Percentiles rank a stretch among this genome's conserved stretches.
phyloP scores from a whole-genome alignment of 768 basidiomycete species.

The Cubamyces lactineus region DNA sequence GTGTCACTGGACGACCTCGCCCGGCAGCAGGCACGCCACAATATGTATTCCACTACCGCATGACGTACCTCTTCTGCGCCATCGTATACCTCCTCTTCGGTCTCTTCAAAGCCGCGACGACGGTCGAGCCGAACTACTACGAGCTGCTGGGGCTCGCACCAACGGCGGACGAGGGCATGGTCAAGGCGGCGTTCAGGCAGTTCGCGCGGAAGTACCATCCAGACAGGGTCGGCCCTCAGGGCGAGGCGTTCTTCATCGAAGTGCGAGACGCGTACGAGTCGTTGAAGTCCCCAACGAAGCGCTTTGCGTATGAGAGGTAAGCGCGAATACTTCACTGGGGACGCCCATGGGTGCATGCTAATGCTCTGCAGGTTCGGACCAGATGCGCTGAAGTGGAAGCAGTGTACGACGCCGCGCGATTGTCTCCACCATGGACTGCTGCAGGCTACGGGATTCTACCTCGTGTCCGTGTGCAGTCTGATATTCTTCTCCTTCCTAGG shows the following conservation, averaged over 20 bases:
- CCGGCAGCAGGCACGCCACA: constrained; percentile 46
- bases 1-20: constrained; percentile 38
- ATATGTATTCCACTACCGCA: constrained; percentile 63
- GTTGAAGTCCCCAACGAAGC: constrained; percentile 70
- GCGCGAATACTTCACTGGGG: constrained; percentile 20
- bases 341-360: not conserved
- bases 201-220: constrained; percentile 81
- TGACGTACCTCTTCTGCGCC: constrained; percentile 64
- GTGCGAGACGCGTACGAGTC: constrained; percentile 79
- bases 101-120: constrained; percentile 56
- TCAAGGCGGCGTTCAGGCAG: constrained; percentile 74
- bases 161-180: constrained; percentile 61
- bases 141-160: constrained; percentile 67
- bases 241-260: constrained; percentile 67
- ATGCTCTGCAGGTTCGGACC: constrained; percentile 69
- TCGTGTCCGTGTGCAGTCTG: constrained; percentile 58
- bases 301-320: constrained; percentile 88
- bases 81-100: constrained; percentile 70
- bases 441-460: constrained; percentile 66
- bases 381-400: constrained; percentile 66
- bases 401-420: constrained; percentile 69
- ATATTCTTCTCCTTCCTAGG: constrained; percentile 67
- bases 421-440: constrained; percentile 69
- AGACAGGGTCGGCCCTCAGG: constrained; percentile 64
- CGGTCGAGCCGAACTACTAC: constrained; percentile 75